These are phyloP conservation scores for Cynara cardunculus DNA, from an alignment of 129 eudicot species.

Conservation along the genomic window DNA sequence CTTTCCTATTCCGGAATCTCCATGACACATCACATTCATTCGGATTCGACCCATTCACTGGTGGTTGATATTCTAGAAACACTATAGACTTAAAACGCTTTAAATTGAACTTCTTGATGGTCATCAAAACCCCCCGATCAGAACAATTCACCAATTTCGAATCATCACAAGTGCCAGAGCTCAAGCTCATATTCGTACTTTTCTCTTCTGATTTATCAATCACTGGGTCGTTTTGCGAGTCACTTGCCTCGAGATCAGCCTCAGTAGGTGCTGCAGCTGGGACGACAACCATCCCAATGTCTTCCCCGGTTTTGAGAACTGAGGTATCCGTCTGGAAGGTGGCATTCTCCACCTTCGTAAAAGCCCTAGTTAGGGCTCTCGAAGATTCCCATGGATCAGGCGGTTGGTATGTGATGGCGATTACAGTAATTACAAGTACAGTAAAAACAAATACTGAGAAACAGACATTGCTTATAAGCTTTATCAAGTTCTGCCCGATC, in stretches of 20 bases:
- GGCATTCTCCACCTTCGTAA: slow-evolving; percentile 79
- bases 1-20: slow-evolving; percentile 88
- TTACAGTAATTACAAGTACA: slow-evolving; percentile 76
- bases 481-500: slow-evolving; percentile 82
- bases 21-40: slow-evolving; percentile 93
- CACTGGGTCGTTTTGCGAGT: slow-evolving; percentile 41
- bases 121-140: slow-evolving; percentile 65
- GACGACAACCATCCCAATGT: slow-evolving; percentile 26
- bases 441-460: slow-evolving; percentile 91
- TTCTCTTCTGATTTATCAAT: slow-evolving; percentile 46
- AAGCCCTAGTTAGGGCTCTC: slow-evolving; percentile 75
- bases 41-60: slow-evolving; percentile 67
- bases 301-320: slow-evolving; percentile 85
- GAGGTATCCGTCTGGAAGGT: slow-evolving; percentile 77
- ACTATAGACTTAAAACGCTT: slow-evolving; percentile 65
- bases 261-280: slow-evolving; percentile 45
- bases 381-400: slow-evolving; percentile 99
- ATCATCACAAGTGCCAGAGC: slow-evolving; percentile 47
- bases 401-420: slow-evolving; percentile 93
- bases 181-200: slow-evolving; percentile 29
- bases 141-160: slow-evolving; percentile 67
- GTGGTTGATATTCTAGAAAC: slow-evolving; percentile 68
- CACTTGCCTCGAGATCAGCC: slow-evolving; percentile 36
- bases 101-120: slow-evolving; percentile 77
- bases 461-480: slow-evolving; percentile 91